Evolutionary conservation across 345 rosid species (phyloP), one percentile per base, ranked within the genome.

Genomic region (Citrus mangshanensis): DNA sequence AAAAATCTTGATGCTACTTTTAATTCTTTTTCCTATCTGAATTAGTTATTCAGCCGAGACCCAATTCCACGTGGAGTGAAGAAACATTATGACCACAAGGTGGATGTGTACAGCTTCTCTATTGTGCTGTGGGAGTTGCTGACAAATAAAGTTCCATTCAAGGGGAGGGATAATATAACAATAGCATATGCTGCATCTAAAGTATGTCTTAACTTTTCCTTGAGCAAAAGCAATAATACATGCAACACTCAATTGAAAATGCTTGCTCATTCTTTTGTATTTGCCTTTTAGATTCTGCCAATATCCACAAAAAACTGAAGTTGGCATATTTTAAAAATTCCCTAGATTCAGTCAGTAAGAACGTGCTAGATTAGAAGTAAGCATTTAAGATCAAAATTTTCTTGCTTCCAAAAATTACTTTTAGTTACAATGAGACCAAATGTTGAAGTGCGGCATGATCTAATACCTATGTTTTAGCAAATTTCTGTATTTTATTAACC

Each of bases 21-120:
- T 82, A 58, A 70, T 68, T 78, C n/a, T 27, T 19, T 69, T 61
- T 35, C 46, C 79, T 55, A 28, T 34, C 55, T 28, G 37, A 68
- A 60, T 24, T 82, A 92, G 94, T 68, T 87, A 72, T 87, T 80
- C 79, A 84, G 88, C 82, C 54, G 14, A 81, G 92, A 84, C 19
- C 85, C 93, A 51, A 80, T 86, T 40, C 79, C 32, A 28, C 12
- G 37, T 16, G 90, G 88, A 55, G 88, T 76, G 55, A 87, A 78
- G 81, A 83, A 80, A 75, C 90, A 83, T 30, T 92, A 92, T 59
- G 91, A 92, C 79, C 94, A 87, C 84, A 92, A 91, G 83, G 92
- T 82, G 32, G 97, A 92, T 76, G 95, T 91, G 32, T 92, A 88
- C 78, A 92, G 95, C 81, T 92, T 87, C 54, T 72, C 92, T 46